Evolutionary conservation across 805 yeast genomes (phyloP).

Genomic region (Candida ulmi): DNA sequence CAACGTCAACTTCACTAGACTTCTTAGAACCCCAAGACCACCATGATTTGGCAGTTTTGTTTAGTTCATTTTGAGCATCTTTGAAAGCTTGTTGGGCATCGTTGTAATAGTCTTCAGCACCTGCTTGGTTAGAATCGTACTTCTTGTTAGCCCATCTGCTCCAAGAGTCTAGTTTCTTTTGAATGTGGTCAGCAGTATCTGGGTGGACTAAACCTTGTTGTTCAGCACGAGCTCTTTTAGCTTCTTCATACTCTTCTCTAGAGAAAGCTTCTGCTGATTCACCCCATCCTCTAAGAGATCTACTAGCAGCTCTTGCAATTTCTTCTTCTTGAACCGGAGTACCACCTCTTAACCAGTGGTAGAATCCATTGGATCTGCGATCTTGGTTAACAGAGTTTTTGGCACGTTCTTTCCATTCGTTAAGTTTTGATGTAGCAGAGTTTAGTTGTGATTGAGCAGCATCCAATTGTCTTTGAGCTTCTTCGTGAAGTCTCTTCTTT

Average conservation of each 20-base stretch:
- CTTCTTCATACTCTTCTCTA: slow-evolving; percentile 31
- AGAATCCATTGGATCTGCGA: slow-evolving; percentile 12
- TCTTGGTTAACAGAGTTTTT: slow-evolving; percentile 7
- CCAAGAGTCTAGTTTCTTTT: slow-evolving; percentile 14
- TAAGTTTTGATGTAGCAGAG: slow-evolving; percentile 10
- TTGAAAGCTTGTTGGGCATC: slow-evolving; percentile 27
- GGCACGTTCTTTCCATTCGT: slow-evolving; percentile 16
- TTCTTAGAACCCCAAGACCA: slow-evolving; percentile 32
- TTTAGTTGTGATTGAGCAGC: slow-evolving; percentile 18
- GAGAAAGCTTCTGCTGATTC: slow-evolving; percentile 38
- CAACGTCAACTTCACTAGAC: slow-evolving; percentile 27
- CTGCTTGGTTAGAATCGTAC: slow-evolving; percentile 18
- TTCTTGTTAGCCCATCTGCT: slow-evolving; percentile 19
- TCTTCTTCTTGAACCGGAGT: slow-evolving; percentile 24
- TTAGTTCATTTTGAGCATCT: slow-evolving; percentile 30
- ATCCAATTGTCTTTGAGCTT: slow-evolving; percentile 23
- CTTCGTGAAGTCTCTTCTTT: slow-evolving; percentile 18
- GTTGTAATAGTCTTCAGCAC: slow-evolving; percentile 23
- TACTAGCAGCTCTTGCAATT: slow-evolving; percentile 29
- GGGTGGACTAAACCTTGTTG: slow-evolving; percentile 3
- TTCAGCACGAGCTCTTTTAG: slow-evolving; percentile 3
- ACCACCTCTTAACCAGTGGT: slow-evolving; percentile 24
- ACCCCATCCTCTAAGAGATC: slow-evolving; percentile 41
- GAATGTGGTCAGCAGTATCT: slow-evolving; percentile 1
- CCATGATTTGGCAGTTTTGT: slow-evolving; percentile 30